Percentiles rank a stretch among this genome's conserved stretches.
phyloP scores from a whole-genome alignment of 2,329 filamentous ascomycete genomes.

The Ambrosiella xylebori region DNA sequence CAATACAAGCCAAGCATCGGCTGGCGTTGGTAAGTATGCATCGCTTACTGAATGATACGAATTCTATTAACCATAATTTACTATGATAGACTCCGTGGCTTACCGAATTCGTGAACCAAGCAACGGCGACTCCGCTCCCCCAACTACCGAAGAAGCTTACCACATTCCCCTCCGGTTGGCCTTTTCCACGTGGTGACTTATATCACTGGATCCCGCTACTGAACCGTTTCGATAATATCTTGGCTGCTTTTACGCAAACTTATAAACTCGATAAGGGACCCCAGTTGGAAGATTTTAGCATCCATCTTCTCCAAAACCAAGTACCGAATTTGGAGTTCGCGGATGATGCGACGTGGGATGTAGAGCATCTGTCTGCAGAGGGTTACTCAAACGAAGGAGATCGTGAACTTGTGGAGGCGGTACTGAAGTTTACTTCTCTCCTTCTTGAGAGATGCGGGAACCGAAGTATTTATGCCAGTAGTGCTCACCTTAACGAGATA shows the following conservation, averaged over 20 bases:
- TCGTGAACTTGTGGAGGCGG: constrained; percentile 56
- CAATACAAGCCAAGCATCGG: constrained; percentile 48
- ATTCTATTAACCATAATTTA: neutral
- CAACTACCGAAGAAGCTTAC: constrained; percentile 61
- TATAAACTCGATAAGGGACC: constrained; percentile 70
- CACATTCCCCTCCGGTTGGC: constrained; percentile 78
- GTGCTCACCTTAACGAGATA: constrained; percentile 70
- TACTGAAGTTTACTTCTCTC: constrained; percentile 73
- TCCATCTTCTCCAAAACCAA: constrained; percentile 44
- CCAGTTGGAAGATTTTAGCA: constrained; percentile 59
- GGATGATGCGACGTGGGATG: constrained; percentile 16
- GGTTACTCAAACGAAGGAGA: constrained; percentile 64
- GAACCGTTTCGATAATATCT: constrained; percentile 79
- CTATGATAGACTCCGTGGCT: constrained; percentile 63
- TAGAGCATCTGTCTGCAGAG: constrained; percentile 34
- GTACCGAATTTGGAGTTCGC: constrained; percentile 33
- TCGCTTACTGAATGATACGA: neutral
- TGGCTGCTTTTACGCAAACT: constrained; percentile 63
- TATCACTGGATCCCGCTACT: constrained; percentile 96
- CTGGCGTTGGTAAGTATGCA: constrained; percentile 42
- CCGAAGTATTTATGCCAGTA: constrained; percentile 89
- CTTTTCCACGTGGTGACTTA: constrained; percentile 83
- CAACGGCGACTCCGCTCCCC: constrained; percentile 52
- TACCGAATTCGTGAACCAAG: constrained; percentile 57
- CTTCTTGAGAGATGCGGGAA: constrained; percentile 92